Evolutionary conservation across 805 yeast genomes (phyloP).

Genomic region (Tetrapisispora phaffii): DNA sequence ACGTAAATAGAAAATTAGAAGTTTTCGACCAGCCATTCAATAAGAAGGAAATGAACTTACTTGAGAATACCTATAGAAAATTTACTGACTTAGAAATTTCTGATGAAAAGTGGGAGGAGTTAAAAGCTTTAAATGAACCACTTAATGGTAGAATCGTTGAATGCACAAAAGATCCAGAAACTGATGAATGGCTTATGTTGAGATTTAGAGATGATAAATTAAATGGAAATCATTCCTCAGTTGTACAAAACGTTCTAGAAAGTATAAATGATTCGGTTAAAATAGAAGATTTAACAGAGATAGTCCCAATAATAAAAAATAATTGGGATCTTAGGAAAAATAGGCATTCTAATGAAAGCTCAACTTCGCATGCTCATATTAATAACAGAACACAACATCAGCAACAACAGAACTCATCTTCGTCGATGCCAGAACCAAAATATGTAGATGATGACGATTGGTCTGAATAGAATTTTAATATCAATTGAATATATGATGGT

Average conservation of each 20-base stretch:
- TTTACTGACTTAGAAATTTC: conserved; percentile 54
- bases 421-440: conserved; percentile 13
- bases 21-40: conserved; percentile 26
- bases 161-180: conserved; percentile 53
- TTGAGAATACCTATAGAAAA: conserved; percentile 45
- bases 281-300: conserved; percentile 58
- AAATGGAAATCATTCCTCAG: conserved; percentile 75
- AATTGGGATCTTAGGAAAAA: conserved; percentile 53
- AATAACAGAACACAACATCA: neutral
- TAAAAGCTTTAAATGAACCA: conserved; percentile 66
- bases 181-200: conserved; percentile 69
- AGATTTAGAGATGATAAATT: conserved; percentile 90
- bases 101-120: conserved; percentile 71
- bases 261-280: conserved; percentile 82
- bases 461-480: conserved; percentile 20
- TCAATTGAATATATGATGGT: neutral
- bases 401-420: neutral
- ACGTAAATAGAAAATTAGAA: conserved; percentile 23
- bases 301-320: conserved; percentile 46
- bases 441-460: conserved; percentile 29
- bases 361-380: neutral
- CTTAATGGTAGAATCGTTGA: conserved; percentile 84
- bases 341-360: conserved; percentile 6
- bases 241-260: conserved; percentile 71
- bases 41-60: conserved; percentile 23